Conservation (phyloP, 2,329 filamentous ascomycete genomes). For the Ophiognomonia clavigignenti-juglandacearum region DNA sequence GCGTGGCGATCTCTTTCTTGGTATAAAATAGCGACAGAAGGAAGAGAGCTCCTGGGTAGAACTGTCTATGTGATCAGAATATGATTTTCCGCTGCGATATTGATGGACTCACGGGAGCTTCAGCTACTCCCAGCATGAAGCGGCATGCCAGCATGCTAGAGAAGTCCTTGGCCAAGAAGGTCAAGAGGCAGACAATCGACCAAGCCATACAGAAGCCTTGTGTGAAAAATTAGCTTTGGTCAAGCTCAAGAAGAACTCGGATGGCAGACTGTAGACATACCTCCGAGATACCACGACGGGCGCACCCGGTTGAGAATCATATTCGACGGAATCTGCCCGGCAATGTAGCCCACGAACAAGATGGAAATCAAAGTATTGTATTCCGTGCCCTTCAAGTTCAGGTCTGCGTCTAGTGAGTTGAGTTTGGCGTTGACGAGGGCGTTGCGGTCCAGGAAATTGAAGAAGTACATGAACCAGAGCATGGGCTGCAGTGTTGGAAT, state of each 20-base stretch:
- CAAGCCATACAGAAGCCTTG: too few species aligned
- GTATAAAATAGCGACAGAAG: slow-evolving; percentile 60
- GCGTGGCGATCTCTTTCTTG: slow-evolving; percentile 57
- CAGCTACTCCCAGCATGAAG: slow-evolving; percentile 37
- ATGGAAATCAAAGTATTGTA: slow-evolving; percentile 46
- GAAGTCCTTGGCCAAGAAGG: slow-evolving; percentile 36
- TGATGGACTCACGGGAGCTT: too few species aligned
- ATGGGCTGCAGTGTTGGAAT: too few species aligned
- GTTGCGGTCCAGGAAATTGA: slow-evolving; percentile 39
- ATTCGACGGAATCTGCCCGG: slow-evolving; percentile 22
- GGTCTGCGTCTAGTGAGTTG: slow-evolving; percentile 47
- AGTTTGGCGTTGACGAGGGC: slow-evolving; percentile 54
- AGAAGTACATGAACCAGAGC: slow-evolving; percentile 22
- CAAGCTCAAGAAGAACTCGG: too few species aligned
- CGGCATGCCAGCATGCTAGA: slow-evolving; percentile 35
- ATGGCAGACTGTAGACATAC: too few species aligned
- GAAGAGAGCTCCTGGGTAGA: slow-evolving; percentile 39
- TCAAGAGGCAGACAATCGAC: slow-evolving; percentile 36
- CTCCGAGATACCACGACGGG: too few species aligned
- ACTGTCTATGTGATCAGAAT: too few species aligned
- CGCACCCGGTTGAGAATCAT: slow-evolving; percentile 19
- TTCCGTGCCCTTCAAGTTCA: slow-evolving; percentile 39
- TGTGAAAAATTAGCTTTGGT: too few species aligned
- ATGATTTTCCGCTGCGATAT: too few species aligned
- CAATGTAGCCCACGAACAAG: slow-evolving; percentile 41